Percentiles rank a stretch among this genome's conserved stretches.
phyloP scores from a whole-genome alignment of 441 rosid genomes.

The Metrosideros polymorpha region DNA sequence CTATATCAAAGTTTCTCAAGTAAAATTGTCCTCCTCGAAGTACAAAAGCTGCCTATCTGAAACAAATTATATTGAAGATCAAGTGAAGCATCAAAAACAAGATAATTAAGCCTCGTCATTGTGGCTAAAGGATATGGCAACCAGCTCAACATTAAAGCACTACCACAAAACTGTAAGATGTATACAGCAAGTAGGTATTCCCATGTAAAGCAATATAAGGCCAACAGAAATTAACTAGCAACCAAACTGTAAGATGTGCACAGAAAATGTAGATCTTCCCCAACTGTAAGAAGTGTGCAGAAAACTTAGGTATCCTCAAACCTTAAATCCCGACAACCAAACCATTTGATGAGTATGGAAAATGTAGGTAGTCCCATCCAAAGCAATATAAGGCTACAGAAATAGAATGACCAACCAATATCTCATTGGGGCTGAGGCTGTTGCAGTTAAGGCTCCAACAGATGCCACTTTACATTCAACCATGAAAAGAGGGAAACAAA shows the following conservation, averaged over 20 bases:
- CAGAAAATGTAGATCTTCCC: not conserved
- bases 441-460: not conserved
- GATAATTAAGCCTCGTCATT: not conserved
- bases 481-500: not conserved
- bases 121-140: not conserved
- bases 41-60: not conserved
- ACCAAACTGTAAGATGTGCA: not conserved
- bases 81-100: not conserved
- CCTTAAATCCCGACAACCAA: no score
- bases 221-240: not conserved
- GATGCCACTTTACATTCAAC: not conserved
- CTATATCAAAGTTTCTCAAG: not conserved
- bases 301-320: not conserved
- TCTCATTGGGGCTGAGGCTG: not conserved
- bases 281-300: not conserved
- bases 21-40: not conserved
- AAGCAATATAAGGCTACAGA: not conserved
- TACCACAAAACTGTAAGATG: not conserved
- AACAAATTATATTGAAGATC: not conserved
- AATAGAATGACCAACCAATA: not conserved
- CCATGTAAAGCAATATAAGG: not conserved
- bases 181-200: not conserved
- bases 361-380: not conserved
- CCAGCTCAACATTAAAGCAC: not conserved
- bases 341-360: no score